phyloP scores from a whole-genome alignment of 2,329 filamentous ascomycete species.

The Fusarium sp. region DNA sequence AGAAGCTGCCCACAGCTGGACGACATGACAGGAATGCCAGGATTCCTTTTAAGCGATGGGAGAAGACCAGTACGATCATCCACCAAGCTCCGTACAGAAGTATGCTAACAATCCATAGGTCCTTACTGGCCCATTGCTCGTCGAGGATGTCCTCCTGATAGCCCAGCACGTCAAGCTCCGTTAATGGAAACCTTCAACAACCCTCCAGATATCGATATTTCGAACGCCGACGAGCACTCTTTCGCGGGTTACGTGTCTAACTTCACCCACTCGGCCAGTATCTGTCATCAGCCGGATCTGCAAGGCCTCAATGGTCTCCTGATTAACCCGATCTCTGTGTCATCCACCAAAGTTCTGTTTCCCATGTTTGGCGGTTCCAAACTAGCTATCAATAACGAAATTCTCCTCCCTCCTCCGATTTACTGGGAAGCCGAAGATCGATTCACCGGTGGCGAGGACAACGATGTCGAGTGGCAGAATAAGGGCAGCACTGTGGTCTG shows the following conservation, averaged over 20 bases:
- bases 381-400: slow-evolving; percentile 76
- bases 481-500: slow-evolving; percentile 70
- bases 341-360: slow-evolving; percentile 69
- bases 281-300: slow-evolving; percentile 76
- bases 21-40: slow-evolving; percentile 53
- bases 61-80: slow-evolving; percentile 60
- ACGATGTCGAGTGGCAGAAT: slow-evolving; percentile 67
- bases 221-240: slow-evolving; percentile 63
- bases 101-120: slow-evolving; percentile 51
- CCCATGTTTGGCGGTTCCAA: slow-evolving; percentile 79
- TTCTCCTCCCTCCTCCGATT: slow-evolving; percentile 76
- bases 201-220: slow-evolving; percentile 60
- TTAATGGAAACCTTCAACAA: slow-evolving; percentile 60
- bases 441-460: slow-evolving; percentile 69
- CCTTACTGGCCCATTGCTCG: slow-evolving; percentile 70
- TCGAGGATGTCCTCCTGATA: slow-evolving; percentile 73
- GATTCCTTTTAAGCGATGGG: slow-evolving; percentile 62
- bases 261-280: slow-evolving; percentile 69
- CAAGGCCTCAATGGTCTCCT: slow-evolving; percentile 74
- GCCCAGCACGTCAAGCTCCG: slow-evolving; percentile 66
- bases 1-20: slow-evolving; percentile 57
- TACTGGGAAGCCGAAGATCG: slow-evolving; percentile 75
- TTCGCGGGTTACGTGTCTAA: slow-evolving; percentile 72
- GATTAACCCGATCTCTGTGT: slow-evolving; percentile 69
- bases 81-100: neutral